These are phyloP conservation scores for Auriculariales sp. DNA, from an alignment of 768 basidiomycete genomes.

Conservation along the genomic window DNA sequence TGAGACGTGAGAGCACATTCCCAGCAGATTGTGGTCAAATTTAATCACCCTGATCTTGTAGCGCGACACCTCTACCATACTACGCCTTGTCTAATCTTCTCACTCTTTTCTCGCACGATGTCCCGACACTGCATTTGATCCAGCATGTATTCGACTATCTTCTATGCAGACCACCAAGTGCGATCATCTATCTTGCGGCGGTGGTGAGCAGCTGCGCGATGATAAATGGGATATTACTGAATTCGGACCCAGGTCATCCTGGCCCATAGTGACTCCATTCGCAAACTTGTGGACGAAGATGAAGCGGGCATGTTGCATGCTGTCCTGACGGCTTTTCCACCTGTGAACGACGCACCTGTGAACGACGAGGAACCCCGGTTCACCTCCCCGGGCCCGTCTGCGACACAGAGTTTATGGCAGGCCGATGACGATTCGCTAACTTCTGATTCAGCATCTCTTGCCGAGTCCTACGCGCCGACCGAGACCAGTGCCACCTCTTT, in stretches of 20 bases:
- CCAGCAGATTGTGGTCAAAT: neutral
- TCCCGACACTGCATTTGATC: slow-evolving; percentile 76
- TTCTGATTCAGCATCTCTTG: too few species aligned
- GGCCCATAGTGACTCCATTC: slow-evolving; percentile 52
- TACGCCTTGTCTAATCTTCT: slow-evolving; percentile 82
- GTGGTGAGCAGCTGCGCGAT: slow-evolving; percentile 39
- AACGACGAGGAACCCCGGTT: neutral
- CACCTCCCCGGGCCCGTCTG: too few species aligned
- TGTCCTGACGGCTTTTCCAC: slow-evolving; percentile 38
- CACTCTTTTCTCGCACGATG: slow-evolving; percentile 85
- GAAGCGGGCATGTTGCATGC: slow-evolving; percentile 61
- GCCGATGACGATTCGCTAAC: too few species aligned
- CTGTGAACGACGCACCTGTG: slow-evolving; percentile 5
- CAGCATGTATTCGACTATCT: slow-evolving; percentile 90
- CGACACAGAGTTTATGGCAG: too few species aligned
- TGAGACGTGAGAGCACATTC: slow-evolving; percentile 35
- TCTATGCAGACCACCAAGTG: slow-evolving; percentile 67
- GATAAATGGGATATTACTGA: neutral
- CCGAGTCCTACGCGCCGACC: too few species aligned
- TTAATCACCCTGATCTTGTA: slow-evolving; percentile 13
- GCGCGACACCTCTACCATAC: slow-evolving; percentile 69
- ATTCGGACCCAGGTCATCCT: slow-evolving; percentile 44
- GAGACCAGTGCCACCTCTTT: too few species aligned
- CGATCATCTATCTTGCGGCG: slow-evolving; percentile 67
- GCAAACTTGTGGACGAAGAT: slow-evolving; percentile 47